Evolutionary conservation across 257 asterid genomes (phyloP).

Genomic region (Capsicum baccatum): DNA sequence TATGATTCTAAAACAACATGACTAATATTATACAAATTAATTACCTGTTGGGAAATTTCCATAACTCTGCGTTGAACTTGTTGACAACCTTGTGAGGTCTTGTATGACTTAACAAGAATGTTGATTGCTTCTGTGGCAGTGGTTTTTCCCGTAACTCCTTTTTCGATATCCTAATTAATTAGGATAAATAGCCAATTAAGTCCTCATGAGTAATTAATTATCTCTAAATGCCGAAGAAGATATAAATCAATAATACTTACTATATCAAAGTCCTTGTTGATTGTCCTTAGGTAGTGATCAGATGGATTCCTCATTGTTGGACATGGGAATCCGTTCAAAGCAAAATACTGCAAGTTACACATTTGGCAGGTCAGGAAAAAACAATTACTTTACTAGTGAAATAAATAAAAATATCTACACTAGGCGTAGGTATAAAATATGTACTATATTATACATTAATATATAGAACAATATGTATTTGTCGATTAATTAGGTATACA

Average conservation of each 20-base stretch:
- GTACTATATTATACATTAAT: too few relatives aligned
- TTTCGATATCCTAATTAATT: constrained; percentile 58
- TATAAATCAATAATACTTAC: constrained; percentile 31
- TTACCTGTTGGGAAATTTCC: constrained; percentile 47
- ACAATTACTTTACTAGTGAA: too few relatives aligned
- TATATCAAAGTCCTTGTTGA: constrained; percentile 65
- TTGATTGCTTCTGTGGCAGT: constrained; percentile 50
- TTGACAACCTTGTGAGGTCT: constrained; percentile 45
- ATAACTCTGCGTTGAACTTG: constrained; percentile 48
- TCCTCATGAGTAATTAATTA: neutral
- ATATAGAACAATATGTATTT: too few relatives aligned
- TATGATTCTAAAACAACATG: neutral
- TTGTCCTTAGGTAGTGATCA: constrained; percentile 63
- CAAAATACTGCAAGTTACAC: constrained; percentile 42
- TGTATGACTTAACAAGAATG: constrained; percentile 53
- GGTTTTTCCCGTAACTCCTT: constrained; percentile 44
- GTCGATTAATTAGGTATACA: too few relatives aligned
- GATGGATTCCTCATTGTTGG: constrained; percentile 70
- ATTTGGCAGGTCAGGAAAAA: too few relatives aligned
- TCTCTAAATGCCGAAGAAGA: neutral
- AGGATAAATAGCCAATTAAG: neutral
- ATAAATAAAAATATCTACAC: too few relatives aligned
- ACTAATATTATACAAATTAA: constrained; percentile 11
- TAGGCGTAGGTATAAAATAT: too few relatives aligned
- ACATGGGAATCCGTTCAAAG: constrained; percentile 61